Evolutionary conservation across 176 grass and related monocot species (phyloP).

Genomic region (Zea luxurians): DNA sequence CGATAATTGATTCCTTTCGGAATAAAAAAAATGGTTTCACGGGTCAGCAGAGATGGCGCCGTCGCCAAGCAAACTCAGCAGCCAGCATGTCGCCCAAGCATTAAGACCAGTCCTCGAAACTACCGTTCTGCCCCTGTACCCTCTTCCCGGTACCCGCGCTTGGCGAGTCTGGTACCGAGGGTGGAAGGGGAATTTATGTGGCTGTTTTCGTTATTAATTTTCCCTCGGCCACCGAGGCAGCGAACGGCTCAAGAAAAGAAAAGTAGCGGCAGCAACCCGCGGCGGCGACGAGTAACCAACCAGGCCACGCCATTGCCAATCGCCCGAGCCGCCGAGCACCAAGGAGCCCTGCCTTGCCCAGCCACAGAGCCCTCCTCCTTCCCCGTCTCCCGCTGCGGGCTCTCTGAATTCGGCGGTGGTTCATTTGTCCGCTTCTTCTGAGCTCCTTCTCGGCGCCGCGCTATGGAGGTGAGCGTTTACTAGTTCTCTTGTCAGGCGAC

Average conservation of each 20-base stretch:
- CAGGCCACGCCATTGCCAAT: slow-evolving; percentile 38
- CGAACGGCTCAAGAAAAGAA: slow-evolving; percentile 52
- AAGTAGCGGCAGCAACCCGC: slow-evolving; percentile 33
- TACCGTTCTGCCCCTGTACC: not conserved
- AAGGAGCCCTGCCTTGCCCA: slow-evolving; percentile 5
- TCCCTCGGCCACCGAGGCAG: slow-evolving; percentile 43
- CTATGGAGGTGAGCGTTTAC: slow-evolving; percentile 51
- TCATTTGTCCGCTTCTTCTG: not conserved
- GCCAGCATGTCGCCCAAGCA: slow-evolving; percentile 51
- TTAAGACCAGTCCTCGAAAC: not conserved
- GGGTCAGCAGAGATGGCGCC: slow-evolving; percentile 48
- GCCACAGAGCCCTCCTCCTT: not conserved
- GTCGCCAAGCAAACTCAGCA: slow-evolving; percentile 45
- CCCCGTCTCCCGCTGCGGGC: not conserved
- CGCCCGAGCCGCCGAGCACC: slow-evolving; percentile 8
- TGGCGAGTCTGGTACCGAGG: not conserved
- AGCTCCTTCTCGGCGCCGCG: slow-evolving; percentile 3
- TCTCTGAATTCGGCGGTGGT: not conserved
- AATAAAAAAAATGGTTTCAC: slow-evolving; percentile 13
- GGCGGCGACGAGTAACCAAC: slow-evolving; percentile 37
- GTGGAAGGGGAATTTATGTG: not conserved
- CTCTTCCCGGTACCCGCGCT: too few species aligned
- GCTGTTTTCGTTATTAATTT: slow-evolving; percentile 22
- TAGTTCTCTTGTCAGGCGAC: not conserved
- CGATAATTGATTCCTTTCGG: not conserved